phyloP scores from a whole-genome alignment of 768 basidiomycete species.

The Leccinum boreale region DNA sequence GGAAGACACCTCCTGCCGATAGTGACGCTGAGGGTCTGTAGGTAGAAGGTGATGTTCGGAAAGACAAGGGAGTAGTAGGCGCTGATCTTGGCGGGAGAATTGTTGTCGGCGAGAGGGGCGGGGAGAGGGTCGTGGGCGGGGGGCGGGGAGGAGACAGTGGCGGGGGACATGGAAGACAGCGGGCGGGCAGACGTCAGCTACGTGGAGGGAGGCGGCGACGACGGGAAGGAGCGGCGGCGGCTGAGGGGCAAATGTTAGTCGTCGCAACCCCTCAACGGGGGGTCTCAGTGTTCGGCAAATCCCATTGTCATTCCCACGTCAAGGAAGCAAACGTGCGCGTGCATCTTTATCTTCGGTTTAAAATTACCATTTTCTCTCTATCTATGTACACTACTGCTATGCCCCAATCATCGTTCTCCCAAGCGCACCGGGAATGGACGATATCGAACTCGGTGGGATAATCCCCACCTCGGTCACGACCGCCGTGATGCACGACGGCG shows the following conservation, averaged over 20 bases:
- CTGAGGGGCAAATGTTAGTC: conserved; percentile 1
- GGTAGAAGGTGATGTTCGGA: conserved; percentile 93
- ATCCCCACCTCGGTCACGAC: conserved; percentile 97
- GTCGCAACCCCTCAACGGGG: conserved; percentile 6
- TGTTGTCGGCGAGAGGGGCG: conserved; percentile 9
- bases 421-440: conserved; percentile 75
- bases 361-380: background rate
- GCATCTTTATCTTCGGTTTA: background rate
- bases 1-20: conserved; percentile 87
- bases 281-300: conserved; percentile 9
- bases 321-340: conserved; percentile 23
- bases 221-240: conserved; percentile 1
- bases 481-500: conserved; percentile 87
- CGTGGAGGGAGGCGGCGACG: conserved; percentile 9
- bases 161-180: conserved; percentile 26
- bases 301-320: conserved; percentile 10
- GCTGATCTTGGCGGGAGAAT: conserved; percentile 71
- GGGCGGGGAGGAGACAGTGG: conserved; percentile 3
- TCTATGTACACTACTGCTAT: conserved; percentile 1
- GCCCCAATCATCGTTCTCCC: conserved; percentile 25
- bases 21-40: conserved; percentile 90
- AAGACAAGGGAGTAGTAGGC: conserved; percentile 95
- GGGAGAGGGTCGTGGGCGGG: conserved; percentile 8
- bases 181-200: conserved; percentile 6
- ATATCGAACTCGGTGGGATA: conserved; percentile 89